Conservation (phyloP, 192 early-diverging fungal genomes). For the Paraglomus occultum region DNA sequence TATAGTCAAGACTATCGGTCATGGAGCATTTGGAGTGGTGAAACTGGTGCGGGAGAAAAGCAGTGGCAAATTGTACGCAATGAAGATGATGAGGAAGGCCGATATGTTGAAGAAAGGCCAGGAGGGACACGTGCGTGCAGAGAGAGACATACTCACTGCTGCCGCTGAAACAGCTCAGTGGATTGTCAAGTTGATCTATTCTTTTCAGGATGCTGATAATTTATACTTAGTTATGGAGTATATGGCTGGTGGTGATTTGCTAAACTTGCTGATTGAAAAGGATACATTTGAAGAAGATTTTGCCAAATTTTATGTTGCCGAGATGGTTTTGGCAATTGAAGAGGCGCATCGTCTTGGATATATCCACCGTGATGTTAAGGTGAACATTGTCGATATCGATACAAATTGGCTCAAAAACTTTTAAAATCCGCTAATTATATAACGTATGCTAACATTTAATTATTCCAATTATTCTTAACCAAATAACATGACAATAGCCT, state of each 20-base stretch:
- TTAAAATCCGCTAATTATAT: slow-evolving; percentile 59
- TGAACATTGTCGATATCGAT: slow-evolving; percentile 16
- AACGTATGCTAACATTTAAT: slow-evolving; percentile 62
- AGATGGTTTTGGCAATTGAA: slow-evolving; percentile 79
- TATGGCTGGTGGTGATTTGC: slow-evolving; percentile 91
- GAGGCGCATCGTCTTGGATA: slow-evolving; percentile 79
- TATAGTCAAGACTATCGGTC: slow-evolving; percentile 71
- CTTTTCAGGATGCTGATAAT: slow-evolving; percentile 87
- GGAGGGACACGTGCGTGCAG: slow-evolving; percentile 68
- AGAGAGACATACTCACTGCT: slow-evolving; percentile 70
- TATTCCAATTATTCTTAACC: slow-evolving; percentile 58
- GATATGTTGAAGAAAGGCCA: slow-evolving; percentile 73
- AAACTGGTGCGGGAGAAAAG: slow-evolving; percentile 72
- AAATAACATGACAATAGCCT: slow-evolving; percentile 54
- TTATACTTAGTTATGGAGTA: slow-evolving; percentile 98
- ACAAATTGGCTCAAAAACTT: not conserved
- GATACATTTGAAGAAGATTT: slow-evolving; percentile 73
- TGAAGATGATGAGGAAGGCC: slow-evolving; percentile 77
- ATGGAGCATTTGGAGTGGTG: slow-evolving; percentile 81
- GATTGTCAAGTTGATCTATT: slow-evolving; percentile 89
- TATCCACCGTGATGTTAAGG: slow-evolving; percentile 65
- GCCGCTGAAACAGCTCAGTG: slow-evolving; percentile 58
- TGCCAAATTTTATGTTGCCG: slow-evolving; percentile 85
- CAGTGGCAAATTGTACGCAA: slow-evolving; percentile 72
- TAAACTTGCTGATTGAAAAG: slow-evolving; percentile 89